These are phyloP conservation scores for Phytophthora melonis DNA, from an alignment of 352 stramenopile genomes.

Conservation along the genomic window DNA sequence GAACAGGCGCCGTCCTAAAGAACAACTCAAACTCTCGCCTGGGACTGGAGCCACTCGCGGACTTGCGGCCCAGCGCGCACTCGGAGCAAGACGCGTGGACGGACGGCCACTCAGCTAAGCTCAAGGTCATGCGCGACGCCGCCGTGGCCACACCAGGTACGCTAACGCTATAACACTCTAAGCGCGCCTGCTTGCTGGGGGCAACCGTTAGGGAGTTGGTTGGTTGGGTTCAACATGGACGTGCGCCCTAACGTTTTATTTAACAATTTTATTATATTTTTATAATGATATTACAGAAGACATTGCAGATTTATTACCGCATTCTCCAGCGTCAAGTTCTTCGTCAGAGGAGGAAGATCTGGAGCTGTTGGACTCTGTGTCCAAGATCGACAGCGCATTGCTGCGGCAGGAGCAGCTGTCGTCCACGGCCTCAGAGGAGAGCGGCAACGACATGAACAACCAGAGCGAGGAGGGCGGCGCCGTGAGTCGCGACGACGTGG, in stretches of 20 bases:
- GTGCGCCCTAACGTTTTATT: neutral
- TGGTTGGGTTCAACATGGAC: neutral
- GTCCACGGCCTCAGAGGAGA: constrained; percentile 30
- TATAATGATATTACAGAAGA: neutral
- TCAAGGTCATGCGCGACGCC: constrained; percentile 16
- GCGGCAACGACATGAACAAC: neutral
- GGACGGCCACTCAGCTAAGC: no score
- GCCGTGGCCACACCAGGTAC: neutral
- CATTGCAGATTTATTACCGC: neutral
- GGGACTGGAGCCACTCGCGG: constrained; percentile 3
- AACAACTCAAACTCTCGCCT: neutral
- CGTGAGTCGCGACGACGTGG: constrained; percentile 29
- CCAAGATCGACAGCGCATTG: constrained; percentile 37
- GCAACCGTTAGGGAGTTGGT: no score
- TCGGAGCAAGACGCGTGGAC: neutral
- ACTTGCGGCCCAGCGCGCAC: constrained; percentile 8
- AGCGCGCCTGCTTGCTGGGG: no score
- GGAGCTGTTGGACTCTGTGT: constrained; percentile 34
- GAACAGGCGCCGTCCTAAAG: constrained; percentile 10
- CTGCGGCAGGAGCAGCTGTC: constrained; percentile 15
- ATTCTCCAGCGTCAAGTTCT: constrained; percentile 13
- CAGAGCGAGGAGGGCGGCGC: constrained; percentile 6
- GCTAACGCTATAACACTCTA: neutral
- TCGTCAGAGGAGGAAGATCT: constrained; percentile 30
- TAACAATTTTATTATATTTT: neutral